A percentile compares a stretch with the other conserved stretches of the same genome.
Conservation (phyloP, 1,139 yeast genomes). For the Pichia sp. region DNA sequence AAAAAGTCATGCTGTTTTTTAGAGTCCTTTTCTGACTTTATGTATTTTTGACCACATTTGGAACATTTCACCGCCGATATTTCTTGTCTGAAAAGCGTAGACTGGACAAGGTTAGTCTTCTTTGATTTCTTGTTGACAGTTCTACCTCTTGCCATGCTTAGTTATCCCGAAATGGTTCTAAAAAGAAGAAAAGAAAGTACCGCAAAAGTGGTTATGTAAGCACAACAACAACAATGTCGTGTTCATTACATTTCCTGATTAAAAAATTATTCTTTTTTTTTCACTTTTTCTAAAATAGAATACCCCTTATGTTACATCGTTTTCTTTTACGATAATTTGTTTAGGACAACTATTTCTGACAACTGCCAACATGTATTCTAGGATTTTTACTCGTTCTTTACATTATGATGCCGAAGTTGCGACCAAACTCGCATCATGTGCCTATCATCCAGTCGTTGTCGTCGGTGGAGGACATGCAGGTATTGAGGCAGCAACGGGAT, state of each 20-base stretch:
- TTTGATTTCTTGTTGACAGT: not conserved
- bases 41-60: conserved; percentile 3
- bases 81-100: not conserved
- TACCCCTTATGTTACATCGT: not conserved
- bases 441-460: conserved; percentile 64
- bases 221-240: no score
- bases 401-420: conserved; percentile 38
- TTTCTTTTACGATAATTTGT: not conserved
- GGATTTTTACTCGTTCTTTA: conserved; percentile 10
- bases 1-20: conserved; percentile 41
- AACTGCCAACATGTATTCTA: conserved; percentile 4
- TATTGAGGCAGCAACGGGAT: conserved; percentile 92
- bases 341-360: not conserved
- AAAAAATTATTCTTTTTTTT: not conserved
- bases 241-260: not conserved
- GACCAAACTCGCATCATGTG: conserved; percentile 31
- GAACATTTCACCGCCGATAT: not conserved
- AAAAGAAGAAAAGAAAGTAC: no score
- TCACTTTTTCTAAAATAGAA: not conserved
- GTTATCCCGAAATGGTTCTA: no score
- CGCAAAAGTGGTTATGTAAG: no score
- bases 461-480: conserved; percentile 99
- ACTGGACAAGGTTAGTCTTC: conserved; percentile 3
- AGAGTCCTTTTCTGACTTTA: conserved; percentile 5
- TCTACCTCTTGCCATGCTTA: not conserved